These are phyloP conservation scores for Mycena crocata DNA, from an alignment of 768 basidiomycete species.

Conservation along the genomic window DNA sequence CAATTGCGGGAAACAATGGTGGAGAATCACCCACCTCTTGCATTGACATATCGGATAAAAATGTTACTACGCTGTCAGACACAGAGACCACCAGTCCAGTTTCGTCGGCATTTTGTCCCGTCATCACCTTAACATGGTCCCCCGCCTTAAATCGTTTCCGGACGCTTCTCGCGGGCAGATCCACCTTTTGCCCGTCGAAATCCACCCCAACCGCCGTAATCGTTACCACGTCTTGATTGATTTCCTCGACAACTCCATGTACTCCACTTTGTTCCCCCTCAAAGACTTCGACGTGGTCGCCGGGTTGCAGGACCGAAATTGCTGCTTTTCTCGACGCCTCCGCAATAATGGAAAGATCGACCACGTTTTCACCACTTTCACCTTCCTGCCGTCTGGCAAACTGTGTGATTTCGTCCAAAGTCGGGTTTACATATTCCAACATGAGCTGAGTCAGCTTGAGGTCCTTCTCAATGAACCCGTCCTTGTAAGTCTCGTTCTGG, in stretches of 20 bases:
- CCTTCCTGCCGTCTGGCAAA: constrained; percentile 85
- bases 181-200: constrained; percentile 87
- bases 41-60: constrained; percentile 97
- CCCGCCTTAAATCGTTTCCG: constrained; percentile 96
- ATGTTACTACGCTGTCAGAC: constrained; percentile 91
- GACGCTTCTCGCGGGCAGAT: constrained; percentile 88
- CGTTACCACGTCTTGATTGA: constrained; percentile 87
- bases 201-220: constrained; percentile 85
- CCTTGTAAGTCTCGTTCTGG: constrained; percentile 92
- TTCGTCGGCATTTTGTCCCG: constrained; percentile 93
- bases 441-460: constrained; percentile 83
- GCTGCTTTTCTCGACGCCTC: constrained; percentile 93
- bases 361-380: constrained; percentile 70
- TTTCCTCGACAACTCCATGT: constrained; percentile 91
- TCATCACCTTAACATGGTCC: constrained; percentile 99
- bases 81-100: constrained; percentile 96
- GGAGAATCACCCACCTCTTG: constrained; percentile 74
- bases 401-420: constrained; percentile 94
- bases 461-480: constrained; percentile 97
- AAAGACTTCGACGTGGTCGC: constrained; percentile 97
- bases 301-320: constrained; percentile 95
- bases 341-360: constrained; percentile 91
- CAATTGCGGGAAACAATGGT: constrained; percentile 18
- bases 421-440: constrained; percentile 92
- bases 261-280: constrained; percentile 97